A percentile compares a stretch with the other conserved stretches of the same genome.
phyloP scores from a whole-genome alignment of 192 early-diverging fungal species.

The Backusella morwellensis region DNA sequence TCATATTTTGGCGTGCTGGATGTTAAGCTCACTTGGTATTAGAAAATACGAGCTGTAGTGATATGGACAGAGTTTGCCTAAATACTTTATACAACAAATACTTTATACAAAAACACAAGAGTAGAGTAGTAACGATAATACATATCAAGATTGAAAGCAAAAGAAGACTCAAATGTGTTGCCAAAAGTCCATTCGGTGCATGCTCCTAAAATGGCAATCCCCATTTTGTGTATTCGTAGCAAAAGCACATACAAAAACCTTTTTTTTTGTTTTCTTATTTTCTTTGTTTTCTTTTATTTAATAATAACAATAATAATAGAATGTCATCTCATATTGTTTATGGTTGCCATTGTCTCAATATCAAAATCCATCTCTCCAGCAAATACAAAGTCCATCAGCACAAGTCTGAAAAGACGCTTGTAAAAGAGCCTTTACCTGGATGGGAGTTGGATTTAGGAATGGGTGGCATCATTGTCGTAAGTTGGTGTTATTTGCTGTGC shows the following conservation, averaged over 20 bases:
- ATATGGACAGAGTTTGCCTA: too few species aligned
- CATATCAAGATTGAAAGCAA: not conserved
- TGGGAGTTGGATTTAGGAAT: conserved; percentile 18
- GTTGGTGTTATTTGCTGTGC: not conserved
- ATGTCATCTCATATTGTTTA: conserved; percentile 20
- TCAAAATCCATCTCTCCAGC: conserved; percentile 14
- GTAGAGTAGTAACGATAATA: not conserved
- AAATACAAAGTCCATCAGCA: not conserved
- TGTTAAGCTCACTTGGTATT: too few species aligned
- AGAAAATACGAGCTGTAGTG: too few species aligned
- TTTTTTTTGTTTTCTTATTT: not conserved
- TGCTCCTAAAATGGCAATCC: not conserved
- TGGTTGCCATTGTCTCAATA: conserved; percentile 19
- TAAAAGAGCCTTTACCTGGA: conserved; percentile 7
- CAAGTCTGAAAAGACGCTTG: not conserved
- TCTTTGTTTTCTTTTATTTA: not conserved
- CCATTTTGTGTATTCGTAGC: not conserved
- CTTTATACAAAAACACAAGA: not conserved
- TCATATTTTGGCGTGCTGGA: too few species aligned
- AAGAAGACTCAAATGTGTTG: not conserved
- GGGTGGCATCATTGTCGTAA: conserved; percentile 15
- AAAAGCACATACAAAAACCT: too few species aligned
- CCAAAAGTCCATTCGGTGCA: not conserved
- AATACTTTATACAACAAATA: too few species aligned
- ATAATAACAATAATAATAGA: not conserved